Conservation (phyloP, 805 yeast genomes). For the Debaryomyces hansenii region DNA sequence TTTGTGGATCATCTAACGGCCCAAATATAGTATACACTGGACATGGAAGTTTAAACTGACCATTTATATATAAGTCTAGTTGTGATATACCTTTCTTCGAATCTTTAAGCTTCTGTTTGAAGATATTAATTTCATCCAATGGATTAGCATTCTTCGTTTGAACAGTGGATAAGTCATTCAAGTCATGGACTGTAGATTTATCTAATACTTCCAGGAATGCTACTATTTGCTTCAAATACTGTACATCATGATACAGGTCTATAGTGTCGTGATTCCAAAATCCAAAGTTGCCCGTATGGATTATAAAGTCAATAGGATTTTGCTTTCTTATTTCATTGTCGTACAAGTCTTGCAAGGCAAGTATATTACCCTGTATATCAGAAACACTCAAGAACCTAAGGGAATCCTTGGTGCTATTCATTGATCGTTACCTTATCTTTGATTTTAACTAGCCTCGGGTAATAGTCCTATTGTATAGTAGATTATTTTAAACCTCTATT, state of each 20-base stretch:
- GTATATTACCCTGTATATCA: conserved; percentile 31
- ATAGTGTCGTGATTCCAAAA: conserved; percentile 64
- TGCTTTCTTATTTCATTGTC: conserved; percentile 7
- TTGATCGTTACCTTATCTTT: not conserved
- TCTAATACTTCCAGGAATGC: conserved; percentile 63
- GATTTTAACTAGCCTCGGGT: no score
- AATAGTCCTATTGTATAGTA: no score
- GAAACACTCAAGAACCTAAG: conserved; percentile 21
- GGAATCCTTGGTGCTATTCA: conserved; percentile 1
- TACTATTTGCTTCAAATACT: conserved; percentile 61
- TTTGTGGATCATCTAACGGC: conserved; percentile 70
- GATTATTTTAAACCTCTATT: no score
- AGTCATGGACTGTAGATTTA: conserved; percentile 46
- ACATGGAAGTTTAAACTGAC: conserved; percentile 44
- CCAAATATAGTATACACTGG: conserved; percentile 83
- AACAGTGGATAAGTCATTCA: conserved; percentile 49
- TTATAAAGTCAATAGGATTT: conserved; percentile 33
- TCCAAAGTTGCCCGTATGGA: conserved; percentile 81
- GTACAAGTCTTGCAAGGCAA: conserved; percentile 13
- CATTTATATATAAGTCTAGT: conserved; percentile 18
- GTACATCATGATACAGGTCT: conserved; percentile 50
- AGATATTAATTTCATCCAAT: conserved; percentile 8
- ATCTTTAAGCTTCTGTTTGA: conserved; percentile 8
- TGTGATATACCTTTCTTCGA: conserved; percentile 14
- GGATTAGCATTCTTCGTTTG: not conserved